These are phyloP conservation scores for Mallotus repandus DNA, from an alignment of 441 rosid genomes.

Conservation along the genomic window DNA sequence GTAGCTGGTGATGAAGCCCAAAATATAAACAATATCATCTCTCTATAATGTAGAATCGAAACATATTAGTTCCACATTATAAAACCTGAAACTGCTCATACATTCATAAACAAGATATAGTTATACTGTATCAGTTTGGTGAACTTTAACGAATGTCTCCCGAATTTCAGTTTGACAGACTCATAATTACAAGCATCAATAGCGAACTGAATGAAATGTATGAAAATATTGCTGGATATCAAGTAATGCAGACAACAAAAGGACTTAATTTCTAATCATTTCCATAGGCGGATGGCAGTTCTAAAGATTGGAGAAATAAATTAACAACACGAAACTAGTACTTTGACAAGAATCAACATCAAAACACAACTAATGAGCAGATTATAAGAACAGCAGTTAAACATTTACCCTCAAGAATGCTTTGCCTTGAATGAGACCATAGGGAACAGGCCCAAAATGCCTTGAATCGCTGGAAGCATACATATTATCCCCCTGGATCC, in stretches of 20 bases:
- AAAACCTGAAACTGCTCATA: neutral
- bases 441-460: constrained; percentile 73
- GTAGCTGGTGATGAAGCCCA: neutral
- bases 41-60: neutral
- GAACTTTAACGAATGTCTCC: neutral
- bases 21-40: neutral
- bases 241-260: too few species aligned
- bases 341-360: neutral
- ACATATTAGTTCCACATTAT: neutral
- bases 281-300: neutral
- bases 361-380: neutral
- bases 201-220: neutral
- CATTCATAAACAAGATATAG: neutral
- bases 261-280: neutral
- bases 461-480: constrained; percentile 76
- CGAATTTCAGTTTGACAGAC: neutral
- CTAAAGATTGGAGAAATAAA: neutral
- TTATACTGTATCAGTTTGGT: neutral
- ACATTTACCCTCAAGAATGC: constrained; percentile 60
- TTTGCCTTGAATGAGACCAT: constrained; percentile 76
- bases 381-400: constrained; percentile 3
- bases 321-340: neutral
- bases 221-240: constrained; percentile 5
- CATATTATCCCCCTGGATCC: constrained; percentile 90
- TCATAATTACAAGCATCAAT: neutral